Percentiles rank a stretch among this genome's conserved stretches.
Conservation (phyloP, 2,329 filamentous ascomycete genomes). For the Epichloe bromicola region DNA sequence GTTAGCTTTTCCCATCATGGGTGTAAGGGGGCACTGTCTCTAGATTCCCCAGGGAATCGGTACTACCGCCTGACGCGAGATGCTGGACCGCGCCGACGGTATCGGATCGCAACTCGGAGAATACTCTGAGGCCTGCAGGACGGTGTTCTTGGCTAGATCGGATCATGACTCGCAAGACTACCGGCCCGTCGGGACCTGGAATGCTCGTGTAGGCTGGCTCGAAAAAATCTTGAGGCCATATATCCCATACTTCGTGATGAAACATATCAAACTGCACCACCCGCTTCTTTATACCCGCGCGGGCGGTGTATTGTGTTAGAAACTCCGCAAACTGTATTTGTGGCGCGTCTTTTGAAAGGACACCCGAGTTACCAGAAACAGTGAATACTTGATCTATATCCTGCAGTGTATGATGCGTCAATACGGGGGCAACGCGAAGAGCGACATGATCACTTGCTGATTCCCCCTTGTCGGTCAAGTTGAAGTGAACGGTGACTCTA, state of each 20-base stretch:
- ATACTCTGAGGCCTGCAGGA: conserved; percentile 18
- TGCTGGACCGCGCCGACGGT: conserved; percentile 21
- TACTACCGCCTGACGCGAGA: conserved; percentile 5
- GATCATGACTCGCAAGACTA: conserved; percentile 15
- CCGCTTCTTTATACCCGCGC: conserved; percentile 5
- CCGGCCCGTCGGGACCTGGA: conserved; percentile 21
- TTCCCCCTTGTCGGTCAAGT: conserved; percentile 12
- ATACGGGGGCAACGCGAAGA: conserved; percentile 23
- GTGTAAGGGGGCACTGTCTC: conserved; percentile 24
- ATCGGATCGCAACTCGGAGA: conserved; percentile 17
- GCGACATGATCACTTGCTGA: conserved; percentile 15
- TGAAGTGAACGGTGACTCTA: conserved; percentile 15
- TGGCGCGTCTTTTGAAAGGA: no score
- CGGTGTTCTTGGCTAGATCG: conserved; percentile 10
- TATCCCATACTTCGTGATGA: conserved; percentile 8
- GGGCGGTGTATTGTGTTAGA: neutral
- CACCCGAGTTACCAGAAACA: neutral
- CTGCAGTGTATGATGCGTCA: conserved; percentile 25
- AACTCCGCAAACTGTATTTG: neutral
- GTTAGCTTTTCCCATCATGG: conserved; percentile 10
- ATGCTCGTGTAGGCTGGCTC: conserved; percentile 25
- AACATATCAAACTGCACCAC: neutral
- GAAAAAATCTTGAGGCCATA: conserved; percentile 27
- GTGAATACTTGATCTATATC: conserved; percentile 15
- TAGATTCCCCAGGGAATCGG: conserved; percentile 19